Evolutionary conservation across 164 flowering plant species (phyloP), one percentile per base, ranked within the genome.

Genomic region (Magnolia changhungtana): DNA sequence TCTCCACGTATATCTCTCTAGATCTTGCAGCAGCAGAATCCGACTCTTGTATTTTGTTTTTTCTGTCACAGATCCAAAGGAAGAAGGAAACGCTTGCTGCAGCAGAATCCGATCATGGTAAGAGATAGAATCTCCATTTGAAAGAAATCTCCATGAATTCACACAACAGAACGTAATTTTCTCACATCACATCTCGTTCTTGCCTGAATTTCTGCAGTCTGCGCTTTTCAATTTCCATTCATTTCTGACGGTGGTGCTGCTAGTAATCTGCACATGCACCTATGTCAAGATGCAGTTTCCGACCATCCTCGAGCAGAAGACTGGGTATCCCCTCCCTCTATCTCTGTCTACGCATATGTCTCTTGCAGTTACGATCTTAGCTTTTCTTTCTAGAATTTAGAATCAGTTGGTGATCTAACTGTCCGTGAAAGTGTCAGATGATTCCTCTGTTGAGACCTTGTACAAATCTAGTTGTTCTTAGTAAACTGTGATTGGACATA

Each of bases 191-290:
- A 5, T 37, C 45, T 55, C 20, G 16, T 74, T 50, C 16, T 55
- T 65, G 9, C 50, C 49, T 50, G 55, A 50, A 45, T 49, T 49
- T 70, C 67, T 27, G 51, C 90, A 93, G 97, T 93, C 97, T 20
- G 96, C 97, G 4, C 90, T 93, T 49, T 93, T 93, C 89, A 91
- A 91, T 86, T 91, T 93, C 88, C 93, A 93, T 76, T 93, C 97
- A 20, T 93, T 93, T 81, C 80, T 93, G 63, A 86, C 93, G 21
- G 94, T 93, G 64, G 92, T 93, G 77, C 80, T 93, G 72, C 72
- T 93, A 50, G 91, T 82, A 49, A 93, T 93, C 20, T 93, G 94
- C 78, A 88, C 97, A 2, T 93, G 97, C 82, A 89, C 97, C 49
- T 93, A 83, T 50, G 65, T 93, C 75, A 91, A 91, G 90, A 82